Conservation (phyloP, 2,329 filamentous ascomycete genomes). For the Fusarium sp. region DNA sequence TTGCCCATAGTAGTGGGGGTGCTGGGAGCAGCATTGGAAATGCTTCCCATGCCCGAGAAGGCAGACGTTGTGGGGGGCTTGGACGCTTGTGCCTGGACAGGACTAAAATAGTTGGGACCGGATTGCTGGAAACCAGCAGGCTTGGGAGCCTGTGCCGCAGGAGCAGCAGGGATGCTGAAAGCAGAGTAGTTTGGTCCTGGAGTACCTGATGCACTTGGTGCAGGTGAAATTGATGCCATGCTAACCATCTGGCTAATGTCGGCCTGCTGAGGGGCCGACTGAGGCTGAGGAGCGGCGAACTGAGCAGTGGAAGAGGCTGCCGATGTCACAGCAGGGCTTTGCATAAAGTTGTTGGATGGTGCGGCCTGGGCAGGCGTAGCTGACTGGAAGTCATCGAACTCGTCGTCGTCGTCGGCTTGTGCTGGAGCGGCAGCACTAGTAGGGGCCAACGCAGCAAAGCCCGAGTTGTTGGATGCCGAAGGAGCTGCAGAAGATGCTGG, state of each 20-base stretch:
- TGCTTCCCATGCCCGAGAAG: conserved; percentile 43
- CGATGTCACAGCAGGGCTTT: conserved; percentile 62
- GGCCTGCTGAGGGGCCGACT: conserved; percentile 83
- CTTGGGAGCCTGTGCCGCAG: conserved; percentile 61
- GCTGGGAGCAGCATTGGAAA: conserved; percentile 51
- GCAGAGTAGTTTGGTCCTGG: conserved; percentile 73
- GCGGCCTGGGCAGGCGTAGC: conserved; percentile 72
- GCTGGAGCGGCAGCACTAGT: conserved; percentile 44
- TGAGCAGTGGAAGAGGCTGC: conserved; percentile 69
- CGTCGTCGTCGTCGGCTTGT: conserved; percentile 74
- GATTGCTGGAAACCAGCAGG: conserved; percentile 74
- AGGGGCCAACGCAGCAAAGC: conserved; percentile 58
- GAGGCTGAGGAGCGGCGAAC: conserved; percentile 84
- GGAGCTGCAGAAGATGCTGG: conserved; percentile 60
- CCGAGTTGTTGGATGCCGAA: conserved; percentile 60
- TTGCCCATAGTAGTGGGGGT: conserved; percentile 56
- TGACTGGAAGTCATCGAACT: conserved; percentile 98
- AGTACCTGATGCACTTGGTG: conserved; percentile 66
- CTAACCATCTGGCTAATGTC: conserved; percentile 83
- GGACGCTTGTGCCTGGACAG: conserved; percentile 66
- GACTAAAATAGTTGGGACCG: conserved; percentile 95
- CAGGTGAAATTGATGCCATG: conserved; percentile 84
- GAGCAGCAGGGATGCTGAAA: conserved; percentile 59
- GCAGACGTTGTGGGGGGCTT: conserved; percentile 48
- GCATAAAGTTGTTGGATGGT: conserved; percentile 50